A percentile compares a stretch with the other conserved stretches of the same genome.
Evolutionary conservation across 164 flowering plant genomes (phyloP).

Genomic region (Vitis amurensis): DNA sequence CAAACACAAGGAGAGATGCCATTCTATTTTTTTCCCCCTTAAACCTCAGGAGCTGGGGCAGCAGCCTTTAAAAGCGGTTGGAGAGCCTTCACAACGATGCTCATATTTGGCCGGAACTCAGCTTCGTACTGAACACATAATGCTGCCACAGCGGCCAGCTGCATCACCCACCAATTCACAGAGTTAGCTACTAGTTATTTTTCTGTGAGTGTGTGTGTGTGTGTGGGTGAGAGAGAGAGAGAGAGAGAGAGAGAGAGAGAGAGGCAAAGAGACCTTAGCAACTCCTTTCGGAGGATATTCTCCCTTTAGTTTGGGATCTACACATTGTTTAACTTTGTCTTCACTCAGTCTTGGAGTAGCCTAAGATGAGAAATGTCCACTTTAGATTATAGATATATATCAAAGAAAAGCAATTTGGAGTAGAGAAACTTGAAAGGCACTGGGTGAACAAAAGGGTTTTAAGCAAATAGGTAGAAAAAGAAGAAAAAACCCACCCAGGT

Average conservation of each 20-base stretch:
- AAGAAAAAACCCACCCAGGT: constrained; percentile 70
- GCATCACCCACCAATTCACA: constrained; percentile 18
- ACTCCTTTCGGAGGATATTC: constrained; percentile 86
- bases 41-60: constrained; percentile 23
- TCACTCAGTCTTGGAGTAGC: constrained; percentile 85
- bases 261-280: constrained; percentile 61
- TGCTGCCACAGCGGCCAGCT: constrained; percentile 86
- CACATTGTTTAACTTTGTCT: constrained; percentile 87
- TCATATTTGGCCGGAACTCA: constrained; percentile 80
- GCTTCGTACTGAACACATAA: constrained; percentile 80
- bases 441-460: too few relatives aligned
- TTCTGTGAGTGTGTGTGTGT: neutral
- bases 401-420: neutral
- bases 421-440: neutral
- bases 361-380: constrained; percentile 20
- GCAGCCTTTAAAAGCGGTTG: constrained; percentile 60
- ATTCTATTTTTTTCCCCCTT: neutral
- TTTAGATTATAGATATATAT: neutral
- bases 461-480: neutral
- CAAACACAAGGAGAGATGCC: neutral
- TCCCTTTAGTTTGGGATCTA: constrained; percentile 78
- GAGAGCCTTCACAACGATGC: constrained; percentile 76
- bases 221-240: too few relatives aligned
- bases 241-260: constrained; percentile 1
- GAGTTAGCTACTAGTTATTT: neutral